Evolutionary conservation across 73 alveolate genomes (phyloP), one percentile per base, ranked within the genome.

Genomic region (Urostyla sp.): DNA sequence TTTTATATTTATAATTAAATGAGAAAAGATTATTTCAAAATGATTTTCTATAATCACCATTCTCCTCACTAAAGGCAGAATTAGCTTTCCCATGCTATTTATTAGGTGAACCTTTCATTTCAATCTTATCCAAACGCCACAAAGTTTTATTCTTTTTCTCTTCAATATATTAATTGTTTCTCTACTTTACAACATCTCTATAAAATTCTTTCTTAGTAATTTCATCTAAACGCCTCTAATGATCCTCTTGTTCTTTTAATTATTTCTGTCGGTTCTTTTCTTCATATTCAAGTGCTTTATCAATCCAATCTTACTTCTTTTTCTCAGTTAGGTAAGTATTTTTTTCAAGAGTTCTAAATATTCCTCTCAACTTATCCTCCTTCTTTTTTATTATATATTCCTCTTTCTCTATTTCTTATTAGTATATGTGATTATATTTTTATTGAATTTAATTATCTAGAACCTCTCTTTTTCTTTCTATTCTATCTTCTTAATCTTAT

Each of bases 361-460:
- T 63, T 10, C 79, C 79, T 43, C 79, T 63, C 50, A 63, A 16
- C 31, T 63, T 63, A 63, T 63, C 79, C 26, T 63, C 79, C 44
- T 63, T 63, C 44, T 40, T 63, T 60, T 63, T 63, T 6, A 63
- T 63, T 21, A 63, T 63, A 6, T 63, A 46, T 23, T 37, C 10
- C 27, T 63, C 79, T 37, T 63, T 63, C 23, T 13, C 11, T 6
- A 63, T 43, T 31, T 63, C 79, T 24, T 63, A 26, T 1, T 38
- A 28, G n/a, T 63, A 18, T 5, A 63, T 63, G 28, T 63, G 79
- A 3, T 63, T 60, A 38, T 63, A 57, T 23, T 63, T 63, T 38
- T 63, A 57, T 32, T 38, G 18, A 1, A 63, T 16, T 43, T 43
- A 63, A 21, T 60, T 18, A 21, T 63, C 79, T 2, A 63, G 60